Evolutionary conservation across 805 yeast genomes (phyloP), one percentile per base, ranked within the genome.

Genomic region (Candida suzukii): DNA sequence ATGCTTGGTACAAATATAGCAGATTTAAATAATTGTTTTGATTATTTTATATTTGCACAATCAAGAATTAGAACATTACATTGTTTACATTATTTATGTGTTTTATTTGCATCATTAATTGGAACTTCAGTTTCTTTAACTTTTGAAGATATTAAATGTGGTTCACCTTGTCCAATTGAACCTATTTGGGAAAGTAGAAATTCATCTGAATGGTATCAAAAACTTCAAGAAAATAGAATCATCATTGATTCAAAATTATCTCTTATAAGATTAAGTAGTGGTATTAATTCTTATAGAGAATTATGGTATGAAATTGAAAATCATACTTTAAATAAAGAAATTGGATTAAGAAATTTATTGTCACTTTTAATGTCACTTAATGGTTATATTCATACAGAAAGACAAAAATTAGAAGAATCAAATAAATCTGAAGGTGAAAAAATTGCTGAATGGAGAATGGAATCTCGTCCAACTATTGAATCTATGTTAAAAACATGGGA

Each of bases 401-500:
- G 77, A 45, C 54, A 54, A 38, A 58, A 60, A 24, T 43, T 66
- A 41, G 69, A 60, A 40, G 48, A 50, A 39, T 42, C 53, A 3
- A 28, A 39, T 6, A 66, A 63, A 41, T 46, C 60, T 11, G 60
- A 63, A 40, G 69, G 68, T 14, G 66, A 68, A 38, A 71, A 72
- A 43, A 74, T 76, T 26, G 69, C 80, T 3, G 70, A 70, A 42
- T 84, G 91, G 91, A 70, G 85, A 56, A 64, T 79, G 63, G 73
- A 73, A 42, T 68, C 74, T 9, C 68, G 82, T 46, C 86, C 86
- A 2, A 61, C 66, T 7, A 68, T 84, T 40, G 80, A 76, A 47
- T 60, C 72, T 12, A 57, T 83, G 49, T 55, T 84, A 19, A 76
- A 74, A 48, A 66, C 78, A 22, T 84, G 91, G 91, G 93, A 84